phyloP scores from a whole-genome alignment of 1,139 yeast genomes.

The Nakaseomyces glabratus region DNA sequence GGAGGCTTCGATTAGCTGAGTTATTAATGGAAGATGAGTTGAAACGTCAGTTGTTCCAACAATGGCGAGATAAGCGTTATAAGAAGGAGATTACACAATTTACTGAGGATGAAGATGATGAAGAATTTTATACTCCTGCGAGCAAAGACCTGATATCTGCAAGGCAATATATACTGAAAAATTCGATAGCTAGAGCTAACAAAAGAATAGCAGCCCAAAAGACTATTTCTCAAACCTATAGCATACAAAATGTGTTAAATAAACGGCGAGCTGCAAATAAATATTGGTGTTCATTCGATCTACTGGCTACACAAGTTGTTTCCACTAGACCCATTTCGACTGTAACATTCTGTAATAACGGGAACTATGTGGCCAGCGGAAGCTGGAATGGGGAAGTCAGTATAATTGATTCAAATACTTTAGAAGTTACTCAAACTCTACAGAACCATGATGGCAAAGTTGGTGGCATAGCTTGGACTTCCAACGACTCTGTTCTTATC shows the following conservation, averaged over 20 bases:
- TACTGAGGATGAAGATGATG: slow-evolving; percentile 46
- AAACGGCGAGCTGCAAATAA: slow-evolving; percentile 43
- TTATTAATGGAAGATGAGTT: slow-evolving; percentile 30
- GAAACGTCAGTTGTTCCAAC: slow-evolving; percentile 8
- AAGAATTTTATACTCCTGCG: slow-evolving; percentile 83
- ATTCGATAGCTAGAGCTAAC: slow-evolving; percentile 42
- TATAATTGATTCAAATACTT: slow-evolving; percentile 36
- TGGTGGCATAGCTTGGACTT: slow-evolving; percentile 63
- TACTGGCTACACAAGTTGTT: slow-evolving; percentile 63
- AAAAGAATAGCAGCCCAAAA: slow-evolving; percentile 35
- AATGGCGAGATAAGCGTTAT: background rate
- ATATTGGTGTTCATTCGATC: too few species aligned
- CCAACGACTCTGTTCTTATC: slow-evolving; percentile 31
- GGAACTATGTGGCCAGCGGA: slow-evolving; percentile 47
- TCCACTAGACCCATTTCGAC: slow-evolving; percentile 61
- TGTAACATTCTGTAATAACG: slow-evolving; percentile 39
- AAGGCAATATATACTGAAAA: slow-evolving; percentile 43
- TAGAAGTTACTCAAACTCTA: slow-evolving; percentile 31
- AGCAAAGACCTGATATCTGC: slow-evolving; percentile 44
- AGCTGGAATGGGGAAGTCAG: slow-evolving; percentile 79
- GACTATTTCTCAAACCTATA: too few species aligned
- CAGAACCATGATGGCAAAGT: slow-evolving; percentile 48
- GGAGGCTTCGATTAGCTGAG: slow-evolving; percentile 50
- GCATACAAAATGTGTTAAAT: slow-evolving; percentile 30
- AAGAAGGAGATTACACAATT: slow-evolving; percentile 27